Base-by-base conservation (phyloP, 768 basidiomycete species). In the Amanita muscaria region DNA sequence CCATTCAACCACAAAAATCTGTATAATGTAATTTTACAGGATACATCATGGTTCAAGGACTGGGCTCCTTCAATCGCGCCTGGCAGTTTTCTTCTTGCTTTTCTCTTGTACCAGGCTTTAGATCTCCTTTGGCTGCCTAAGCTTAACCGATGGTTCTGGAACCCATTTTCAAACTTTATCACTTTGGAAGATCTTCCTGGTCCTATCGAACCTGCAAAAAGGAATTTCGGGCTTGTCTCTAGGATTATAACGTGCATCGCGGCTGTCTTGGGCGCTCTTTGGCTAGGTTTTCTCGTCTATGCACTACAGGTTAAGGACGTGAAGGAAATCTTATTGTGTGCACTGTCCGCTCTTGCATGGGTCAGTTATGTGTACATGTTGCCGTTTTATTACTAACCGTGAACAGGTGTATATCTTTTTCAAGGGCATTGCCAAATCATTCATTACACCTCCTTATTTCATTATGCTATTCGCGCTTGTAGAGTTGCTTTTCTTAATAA, bases 81-180 rank as follows among this genome's bases (percentile, higher is more conserved):
- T 29, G 56, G 52, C 33, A 45, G 49, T 22, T 56, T 70, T 38
- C 49, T 71, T 22, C 16, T 59, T 11, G 18, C 59, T 8, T 56
- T 59, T 2, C 24, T 70, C 42, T 22, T 67, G 6, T 42, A 55
- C 48, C 65, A 68, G 46, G n/a, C 62, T 18, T 29, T 49, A 6
- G 50, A 54, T 25, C 49, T 48, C 21, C 32, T 65, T 35, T 51
- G 46, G 12, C 36, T 56, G 14, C 62, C 69, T 24, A 64, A 59
- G 49, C 22, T 46, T 21, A 23, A 66, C 2, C 48, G 43, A 27
- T 46, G 33, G 19, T 23, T 67, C 19, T 53, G 58, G 36, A 55
- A 60, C 21, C 78, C 77, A 1, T 77, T 79, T 51, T 56, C 59
- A 16, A 72, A 72, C 57, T 81, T 80, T 51, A 55, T 81, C 42